These are phyloP conservation scores for Malassezia slooffiae DNA, from an alignment of 1,284 basidiomycete genomes.

Conservation along the genomic window DNA sequence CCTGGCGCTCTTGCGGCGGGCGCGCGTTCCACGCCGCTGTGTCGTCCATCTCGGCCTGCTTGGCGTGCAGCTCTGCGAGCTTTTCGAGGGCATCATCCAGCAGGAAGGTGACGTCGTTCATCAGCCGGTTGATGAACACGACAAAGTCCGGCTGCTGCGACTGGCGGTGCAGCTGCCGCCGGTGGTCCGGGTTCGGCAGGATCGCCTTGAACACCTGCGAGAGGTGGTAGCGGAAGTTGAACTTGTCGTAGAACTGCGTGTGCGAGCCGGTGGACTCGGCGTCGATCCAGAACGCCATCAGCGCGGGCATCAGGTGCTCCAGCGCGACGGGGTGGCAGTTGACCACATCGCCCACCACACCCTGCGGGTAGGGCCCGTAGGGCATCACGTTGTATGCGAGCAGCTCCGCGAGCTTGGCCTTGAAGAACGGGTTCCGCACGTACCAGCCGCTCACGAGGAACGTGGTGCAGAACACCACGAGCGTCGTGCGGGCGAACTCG, in stretches of 20 bases:
- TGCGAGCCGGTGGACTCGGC: constrained; percentile 94
- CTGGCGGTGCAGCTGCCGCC: constrained; percentile 30
- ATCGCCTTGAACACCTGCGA: constrained; percentile 40
- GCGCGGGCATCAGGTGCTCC: constrained; percentile 74
- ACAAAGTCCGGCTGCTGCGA: constrained; percentile 50
- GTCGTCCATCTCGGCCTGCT: constrained; percentile 75
- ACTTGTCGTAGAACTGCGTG: constrained; percentile 97
- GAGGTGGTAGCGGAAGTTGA: constrained; percentile 57
- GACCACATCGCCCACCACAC: constrained; percentile 68
- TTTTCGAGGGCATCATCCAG: constrained; percentile 91
- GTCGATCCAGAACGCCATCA: constrained; percentile 95
- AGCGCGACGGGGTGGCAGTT: constrained; percentile 76
- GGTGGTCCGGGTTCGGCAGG: constrained; percentile 41
- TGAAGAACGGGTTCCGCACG: constrained; percentile 96
- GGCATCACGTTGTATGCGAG: constrained; percentile 71
- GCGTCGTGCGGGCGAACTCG: constrained; percentile 62
- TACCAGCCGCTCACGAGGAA: constrained; percentile 91
- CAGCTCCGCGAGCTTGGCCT: constrained; percentile 93
- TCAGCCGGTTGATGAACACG: constrained; percentile 91
- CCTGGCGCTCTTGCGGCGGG: constrained; percentile 64
- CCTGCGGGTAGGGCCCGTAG: constrained; percentile 63
- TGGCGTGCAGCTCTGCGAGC: constrained; percentile 72
- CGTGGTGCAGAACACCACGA: constrained; percentile 79
- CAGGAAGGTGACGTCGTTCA: constrained; percentile 97
- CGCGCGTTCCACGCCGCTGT: constrained; percentile 56